Conservation (phyloP, 257 asterid species). For the Buddleja alternifolia region DNA sequence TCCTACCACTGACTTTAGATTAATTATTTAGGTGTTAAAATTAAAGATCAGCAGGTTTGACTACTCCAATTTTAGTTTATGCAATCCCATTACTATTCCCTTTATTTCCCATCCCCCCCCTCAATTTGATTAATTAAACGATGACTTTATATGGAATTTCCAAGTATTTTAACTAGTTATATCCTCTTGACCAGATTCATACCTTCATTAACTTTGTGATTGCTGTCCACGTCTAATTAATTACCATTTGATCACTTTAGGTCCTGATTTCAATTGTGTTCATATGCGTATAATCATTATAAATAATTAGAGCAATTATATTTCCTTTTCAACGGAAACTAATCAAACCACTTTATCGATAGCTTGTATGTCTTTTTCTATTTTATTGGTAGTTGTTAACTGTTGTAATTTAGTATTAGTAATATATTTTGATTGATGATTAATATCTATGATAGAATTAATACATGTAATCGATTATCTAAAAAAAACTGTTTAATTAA, state of each 20-base stretch:
- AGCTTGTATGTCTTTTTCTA: no score
- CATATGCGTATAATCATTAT: not conserved
- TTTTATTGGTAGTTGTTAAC: no score
- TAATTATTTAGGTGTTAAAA: not conserved
- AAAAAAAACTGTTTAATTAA: no score
- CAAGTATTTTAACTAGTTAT: not conserved
- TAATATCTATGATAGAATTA: no score
- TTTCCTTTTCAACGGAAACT: no score
- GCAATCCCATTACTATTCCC: not conserved
- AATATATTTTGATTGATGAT: no score
- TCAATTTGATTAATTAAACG: not conserved
- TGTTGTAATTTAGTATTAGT: no score
- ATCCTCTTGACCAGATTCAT: not conserved
- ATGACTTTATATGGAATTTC: not conserved
- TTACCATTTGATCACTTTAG: conserved; percentile 18
- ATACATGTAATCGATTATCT: no score
- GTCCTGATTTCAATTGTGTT: not conserved
- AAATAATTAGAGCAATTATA: no score
- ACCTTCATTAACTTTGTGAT: not conserved
- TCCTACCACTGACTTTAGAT: conserved; percentile 11
- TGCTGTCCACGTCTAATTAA: conserved; percentile 23
- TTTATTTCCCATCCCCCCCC: no score
- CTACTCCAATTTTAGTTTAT: not conserved
- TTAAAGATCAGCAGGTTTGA: not conserved
- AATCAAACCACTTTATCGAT: no score